phyloP scores from a whole-genome alignment of 768 basidiomycete genomes.

The Clitopilus passeckerianus region DNA sequence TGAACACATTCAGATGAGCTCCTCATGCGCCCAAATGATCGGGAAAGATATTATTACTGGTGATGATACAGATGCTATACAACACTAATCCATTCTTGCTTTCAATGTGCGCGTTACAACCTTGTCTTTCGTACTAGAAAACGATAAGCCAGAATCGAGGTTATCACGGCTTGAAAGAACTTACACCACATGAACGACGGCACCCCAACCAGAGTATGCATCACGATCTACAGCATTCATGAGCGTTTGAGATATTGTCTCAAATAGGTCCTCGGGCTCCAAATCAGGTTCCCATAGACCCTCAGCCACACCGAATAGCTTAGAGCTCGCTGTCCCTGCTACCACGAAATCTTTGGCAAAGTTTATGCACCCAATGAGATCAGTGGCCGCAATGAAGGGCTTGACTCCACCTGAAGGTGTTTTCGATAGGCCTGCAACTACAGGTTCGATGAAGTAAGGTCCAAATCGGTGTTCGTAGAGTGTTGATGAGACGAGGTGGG shows the following conservation, averaged over 20 bases:
- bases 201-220: slow-evolving; percentile 96
- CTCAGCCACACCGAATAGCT: slow-evolving; percentile 96
- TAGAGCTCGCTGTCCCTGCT: slow-evolving; percentile 86
- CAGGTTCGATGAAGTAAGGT: slow-evolving; percentile 95
- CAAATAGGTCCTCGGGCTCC: slow-evolving; percentile 94
- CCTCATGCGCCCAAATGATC: too few relatives aligned
- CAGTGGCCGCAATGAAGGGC: slow-evolving; percentile 94
- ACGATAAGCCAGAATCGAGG: slow-evolving; percentile 4
- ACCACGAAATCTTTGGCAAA: slow-evolving; percentile 97
- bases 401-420: slow-evolving; percentile 66
- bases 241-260: slow-evolving; percentile 95
- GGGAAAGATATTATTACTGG: background rate
- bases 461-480: slow-evolving; percentile 95
- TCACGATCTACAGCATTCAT: slow-evolving; percentile 95
- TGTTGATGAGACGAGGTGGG: slow-evolving; percentile 91
- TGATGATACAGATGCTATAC: background rate
- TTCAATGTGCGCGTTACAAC: slow-evolving; percentile 84
- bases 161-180: slow-evolving; percentile 21
- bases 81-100: slow-evolving; percentile 80
- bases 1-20: background rate
- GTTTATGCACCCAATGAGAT: slow-evolving; percentile 90
- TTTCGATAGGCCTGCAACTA: slow-evolving; percentile 86
- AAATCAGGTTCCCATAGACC: slow-evolving; percentile 98
- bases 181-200: slow-evolving; percentile 92
- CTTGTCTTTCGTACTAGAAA: slow-evolving; percentile 61